phyloP scores from a whole-genome alignment of 495 filamentous ascomycete genomes.

The Penicillium pulvis region DNA sequence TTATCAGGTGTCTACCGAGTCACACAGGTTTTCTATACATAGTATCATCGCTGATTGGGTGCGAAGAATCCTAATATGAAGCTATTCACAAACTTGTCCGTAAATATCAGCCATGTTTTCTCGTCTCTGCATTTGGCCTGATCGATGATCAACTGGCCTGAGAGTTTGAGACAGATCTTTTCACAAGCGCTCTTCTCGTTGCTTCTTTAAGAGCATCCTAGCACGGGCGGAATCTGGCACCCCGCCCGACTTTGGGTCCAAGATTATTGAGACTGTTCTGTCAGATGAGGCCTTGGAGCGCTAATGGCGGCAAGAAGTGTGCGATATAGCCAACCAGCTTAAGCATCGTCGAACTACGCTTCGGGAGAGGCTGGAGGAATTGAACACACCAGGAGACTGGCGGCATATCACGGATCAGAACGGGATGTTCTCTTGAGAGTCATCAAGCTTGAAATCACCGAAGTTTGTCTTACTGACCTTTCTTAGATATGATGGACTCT shows the following conservation, averaged over 20 bases:
- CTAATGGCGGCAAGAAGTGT: slow-evolving; percentile 19
- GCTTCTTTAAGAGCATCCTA: slow-evolving; percentile 10
- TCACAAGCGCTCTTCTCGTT: no score
- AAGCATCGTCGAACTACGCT: slow-evolving; percentile 13
- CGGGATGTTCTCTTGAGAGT: slow-evolving; percentile 26
- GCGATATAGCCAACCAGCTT: slow-evolving; percentile 14
- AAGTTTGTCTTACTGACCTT: slow-evolving; percentile 1
- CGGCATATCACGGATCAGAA: slow-evolving; percentile 20
- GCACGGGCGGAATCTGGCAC: slow-evolving; percentile 18
- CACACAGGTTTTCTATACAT: no score
- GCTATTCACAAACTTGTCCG: no score
- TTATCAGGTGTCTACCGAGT: no score
- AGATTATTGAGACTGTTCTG: slow-evolving; percentile 17
- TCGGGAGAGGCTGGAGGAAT: slow-evolving; percentile 11
- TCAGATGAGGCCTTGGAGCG: slow-evolving; percentile 12
- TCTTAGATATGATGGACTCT: slow-evolving; percentile 18
- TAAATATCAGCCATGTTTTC: no score
- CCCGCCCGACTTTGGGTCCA: slow-evolving; percentile 21
- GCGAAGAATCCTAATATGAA: no score
- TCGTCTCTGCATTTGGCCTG: no score
- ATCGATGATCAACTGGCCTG: no score
- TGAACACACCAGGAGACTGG: slow-evolving; percentile 21
- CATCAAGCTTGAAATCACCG: background rate
- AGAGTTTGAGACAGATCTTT: no score
- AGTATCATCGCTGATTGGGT: no score